Evolutionary conservation across 2,329 filamentous ascomycete species (phyloP).

Genomic region (Rutstroemia sp.): DNA sequence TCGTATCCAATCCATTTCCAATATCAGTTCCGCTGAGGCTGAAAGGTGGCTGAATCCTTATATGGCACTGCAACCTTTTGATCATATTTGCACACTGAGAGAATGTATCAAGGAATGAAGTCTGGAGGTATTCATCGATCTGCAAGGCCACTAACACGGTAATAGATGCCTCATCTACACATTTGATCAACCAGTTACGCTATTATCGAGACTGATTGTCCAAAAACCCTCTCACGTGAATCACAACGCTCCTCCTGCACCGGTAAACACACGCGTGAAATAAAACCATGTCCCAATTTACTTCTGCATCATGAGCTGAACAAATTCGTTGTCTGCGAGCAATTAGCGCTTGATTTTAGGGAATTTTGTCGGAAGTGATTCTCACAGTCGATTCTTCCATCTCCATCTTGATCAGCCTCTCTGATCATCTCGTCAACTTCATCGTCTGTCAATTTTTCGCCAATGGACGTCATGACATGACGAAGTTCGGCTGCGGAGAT

Average conservation of each 20-base stretch:
- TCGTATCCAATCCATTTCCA: too few species aligned
- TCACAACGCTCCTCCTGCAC: conserved; percentile 10
- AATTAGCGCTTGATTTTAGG: conserved; percentile 14
- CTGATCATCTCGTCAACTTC: conserved; percentile 93
- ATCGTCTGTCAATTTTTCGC: conserved; percentile 84
- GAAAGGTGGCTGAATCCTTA: too few species aligned
- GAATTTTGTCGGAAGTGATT: conserved; percentile 11
- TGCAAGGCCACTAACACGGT: neutral
- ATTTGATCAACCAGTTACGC: neutral
- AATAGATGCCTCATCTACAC: conserved; percentile 1
- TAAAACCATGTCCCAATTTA: conserved; percentile 35
- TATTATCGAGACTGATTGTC: conserved; percentile 1
- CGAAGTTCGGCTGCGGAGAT: conserved; percentile 83
- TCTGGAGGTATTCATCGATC: conserved; percentile 2
- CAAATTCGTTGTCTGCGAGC: conserved; percentile 75
- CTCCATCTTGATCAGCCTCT: conserved; percentile 83
- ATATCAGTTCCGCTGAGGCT: too few species aligned
- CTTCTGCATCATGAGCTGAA: conserved; percentile 95
- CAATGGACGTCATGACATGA: conserved; percentile 88
- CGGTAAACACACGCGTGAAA: conserved; percentile 9
- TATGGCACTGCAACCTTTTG: too few species aligned
- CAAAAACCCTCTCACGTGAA: conserved; percentile 13
- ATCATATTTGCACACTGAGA: too few species aligned
- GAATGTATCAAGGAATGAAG: neutral
- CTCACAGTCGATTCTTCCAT: conserved; percentile 83